These are phyloP conservation scores for Magnolia officinalis DNA, from an alignment of 164 flowering plant genomes.

Conservation along the genomic window DNA sequence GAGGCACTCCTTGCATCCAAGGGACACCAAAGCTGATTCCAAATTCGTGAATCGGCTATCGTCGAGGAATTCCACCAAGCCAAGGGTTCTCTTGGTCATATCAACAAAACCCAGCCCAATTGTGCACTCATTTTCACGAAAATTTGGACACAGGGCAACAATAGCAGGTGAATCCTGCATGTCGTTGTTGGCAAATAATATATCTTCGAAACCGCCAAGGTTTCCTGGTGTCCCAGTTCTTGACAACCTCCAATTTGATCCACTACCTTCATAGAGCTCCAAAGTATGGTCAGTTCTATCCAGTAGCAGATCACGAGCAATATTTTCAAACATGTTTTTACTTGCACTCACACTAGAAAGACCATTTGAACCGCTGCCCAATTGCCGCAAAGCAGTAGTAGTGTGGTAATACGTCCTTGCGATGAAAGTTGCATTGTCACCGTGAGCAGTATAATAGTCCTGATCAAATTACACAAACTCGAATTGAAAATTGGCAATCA, in stretches of 20 bases:
- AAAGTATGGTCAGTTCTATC: slow-evolving; percentile 88
- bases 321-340: slow-evolving; percentile 90
- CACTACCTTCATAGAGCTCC: slow-evolving; percentile 97
- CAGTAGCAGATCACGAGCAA: slow-evolving; percentile 83
- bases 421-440: slow-evolving; percentile 85
- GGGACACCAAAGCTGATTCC: slow-evolving; percentile 86
- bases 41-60: slow-evolving; percentile 91
- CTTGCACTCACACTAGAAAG: slow-evolving; percentile 82
- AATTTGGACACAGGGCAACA: slow-evolving; percentile 54
- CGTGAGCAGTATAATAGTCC: slow-evolving; percentile 96
- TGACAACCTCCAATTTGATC: slow-evolving; percentile 83
- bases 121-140: slow-evolving; percentile 65
- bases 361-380: slow-evolving; percentile 71
- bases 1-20: slow-evolving; percentile 94
- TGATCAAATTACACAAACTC: slow-evolving; percentile 20
- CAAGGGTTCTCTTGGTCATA: slow-evolving; percentile 68
- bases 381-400: slow-evolving; percentile 77
- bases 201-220: slow-evolving; percentile 87
- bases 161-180: slow-evolving; percentile 91
- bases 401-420: slow-evolving; percentile 89
- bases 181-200: slow-evolving; percentile 90
- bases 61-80: slow-evolving; percentile 88
- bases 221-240: slow-evolving; percentile 93
- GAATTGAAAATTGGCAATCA: background rate
- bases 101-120: slow-evolving; percentile 79